Percentiles rank a stretch among this genome's conserved stretches.
Conservation (phyloP, 345 rosid species). For the Excoecaria cochinchinensis region DNA sequence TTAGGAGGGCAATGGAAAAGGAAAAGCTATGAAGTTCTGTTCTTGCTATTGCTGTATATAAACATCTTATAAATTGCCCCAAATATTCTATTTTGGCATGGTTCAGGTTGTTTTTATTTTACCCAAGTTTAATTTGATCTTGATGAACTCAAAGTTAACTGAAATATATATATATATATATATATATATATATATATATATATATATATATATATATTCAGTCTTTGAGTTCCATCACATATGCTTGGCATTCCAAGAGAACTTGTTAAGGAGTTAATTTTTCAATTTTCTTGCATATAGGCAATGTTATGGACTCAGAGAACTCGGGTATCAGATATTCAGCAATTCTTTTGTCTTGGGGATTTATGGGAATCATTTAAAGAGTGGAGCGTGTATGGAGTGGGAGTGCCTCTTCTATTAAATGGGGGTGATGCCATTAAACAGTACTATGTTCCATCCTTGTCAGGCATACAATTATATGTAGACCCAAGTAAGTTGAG, state of each 20-base stretch:
- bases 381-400: conserved; percentile 70
- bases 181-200: not conserved
- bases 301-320: conserved; percentile 29
- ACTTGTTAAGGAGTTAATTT: not conserved
- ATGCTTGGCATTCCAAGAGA: not conserved
- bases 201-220: not conserved
- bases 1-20: not conserved
- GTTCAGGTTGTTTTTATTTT: not conserved
- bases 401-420: conserved; percentile 54
- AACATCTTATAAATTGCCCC: not conserved
- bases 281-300: conserved; percentile 23
- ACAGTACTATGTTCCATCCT: conserved; percentile 68
- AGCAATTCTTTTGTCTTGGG: conserved; percentile 36
- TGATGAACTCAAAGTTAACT: not conserved
- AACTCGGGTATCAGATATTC: conserved; percentile 28
- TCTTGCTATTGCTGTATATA: not conserved
- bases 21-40: not conserved
- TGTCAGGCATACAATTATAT: conserved; percentile 66
- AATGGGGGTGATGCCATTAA: conserved; percentile 42
- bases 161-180: not conserved
- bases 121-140: not conserved
- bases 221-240: not conserved
- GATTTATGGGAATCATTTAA: conserved; percentile 62
- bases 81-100: not conserved
- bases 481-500: conserved; percentile 39